Evolutionary conservation across 1,139 yeast genomes (phyloP), one percentile per base, ranked within the genome.

Genomic region (Suhomyces bokatorum): DNA sequence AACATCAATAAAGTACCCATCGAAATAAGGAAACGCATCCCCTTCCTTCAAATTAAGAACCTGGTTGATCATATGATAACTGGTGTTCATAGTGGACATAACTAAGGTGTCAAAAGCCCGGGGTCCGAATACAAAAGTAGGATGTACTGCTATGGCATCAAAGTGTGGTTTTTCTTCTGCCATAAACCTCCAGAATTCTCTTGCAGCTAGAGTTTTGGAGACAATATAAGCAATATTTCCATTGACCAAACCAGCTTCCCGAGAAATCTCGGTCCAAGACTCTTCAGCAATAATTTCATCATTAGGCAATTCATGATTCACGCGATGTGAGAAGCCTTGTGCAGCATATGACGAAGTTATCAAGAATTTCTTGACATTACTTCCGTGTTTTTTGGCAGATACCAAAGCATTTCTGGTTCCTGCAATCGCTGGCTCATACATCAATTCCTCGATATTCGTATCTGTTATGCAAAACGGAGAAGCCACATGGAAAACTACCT

Each of bases 41-140:
- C 44, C 48, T 1, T 55, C 50, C 16, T 47, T 50, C 50, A 57
- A 49, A 24, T 47, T 53, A 14, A 31, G 15, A 3, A 37, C 10
- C 14, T 12, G 10, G 14, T 12, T 30, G 14, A 37, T 31, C 14
- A 31, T 14, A 7, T 37, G 22, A 2, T 24, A 28, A 24, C 35
- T 30, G 35, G 35, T 22, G 30, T 24, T 37, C 27, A 31, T 22
- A 9, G 14, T 31, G 20, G 30, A 20, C 13, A 14, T 22, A 5
- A 37, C 30, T 6, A 31, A 28, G 7, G 33, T 14, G 22, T 37
- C 35, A 15, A 37, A 37, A 13, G 35, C 15, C 12, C 31, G 40
- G 8, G 40, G 40, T 9, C 40, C 40, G 15, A 37, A 28, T 3
- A 29, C 27, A 12, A 20, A 30, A 9, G 30, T n/a, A 13, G 40